A percentile compares a stretch with the other conserved stretches of the same genome.
Evolutionary conservation across 2,329 filamentous ascomycete genomes (phyloP).

Genomic region (Fusarium keratoplasticum): DNA sequence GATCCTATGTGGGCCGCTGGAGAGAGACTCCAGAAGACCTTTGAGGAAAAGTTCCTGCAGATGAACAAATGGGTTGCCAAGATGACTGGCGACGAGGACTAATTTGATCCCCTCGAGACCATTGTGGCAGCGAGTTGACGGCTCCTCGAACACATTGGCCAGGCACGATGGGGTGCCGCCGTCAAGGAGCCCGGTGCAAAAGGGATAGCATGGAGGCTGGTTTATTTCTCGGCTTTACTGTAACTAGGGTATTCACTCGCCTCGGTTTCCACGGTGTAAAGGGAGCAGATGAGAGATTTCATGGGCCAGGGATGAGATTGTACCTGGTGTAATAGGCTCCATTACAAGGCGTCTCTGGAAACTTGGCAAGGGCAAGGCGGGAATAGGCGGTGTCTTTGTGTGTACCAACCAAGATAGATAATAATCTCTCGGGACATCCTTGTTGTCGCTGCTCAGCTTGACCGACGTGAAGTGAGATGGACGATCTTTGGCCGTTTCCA

Average conservation of each 20-base stretch:
- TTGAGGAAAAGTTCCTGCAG: slow-evolving; percentile 69
- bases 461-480: not conserved
- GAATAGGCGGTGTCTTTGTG: not conserved
- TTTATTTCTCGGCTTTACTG: slow-evolving; percentile 8
- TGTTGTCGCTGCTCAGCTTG: not conserved
- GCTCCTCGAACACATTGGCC: not conserved
- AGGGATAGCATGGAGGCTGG: not conserved
- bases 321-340: slow-evolving; percentile 3
- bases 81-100: slow-evolving; percentile 56
- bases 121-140: not conserved
- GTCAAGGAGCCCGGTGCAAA: not conserved
- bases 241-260: not conserved
- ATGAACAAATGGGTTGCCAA: slow-evolving; percentile 72
- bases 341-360: slow-evolving; percentile 13
- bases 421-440: not conserved
- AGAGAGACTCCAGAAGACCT: slow-evolving; percentile 67
- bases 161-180: not conserved
- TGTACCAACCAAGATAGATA: not conserved
- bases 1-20: slow-evolving; percentile 67
- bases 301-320: slow-evolving; percentile 4
- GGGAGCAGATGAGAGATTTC: slow-evolving; percentile 1
- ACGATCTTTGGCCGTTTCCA: not conserved
- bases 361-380: slow-evolving; percentile 5
- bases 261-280: not conserved
- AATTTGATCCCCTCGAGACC: slow-evolving; percentile 19